Conservation (phyloP, 208 protist species). For the Leishmania tarentolae region DNA sequence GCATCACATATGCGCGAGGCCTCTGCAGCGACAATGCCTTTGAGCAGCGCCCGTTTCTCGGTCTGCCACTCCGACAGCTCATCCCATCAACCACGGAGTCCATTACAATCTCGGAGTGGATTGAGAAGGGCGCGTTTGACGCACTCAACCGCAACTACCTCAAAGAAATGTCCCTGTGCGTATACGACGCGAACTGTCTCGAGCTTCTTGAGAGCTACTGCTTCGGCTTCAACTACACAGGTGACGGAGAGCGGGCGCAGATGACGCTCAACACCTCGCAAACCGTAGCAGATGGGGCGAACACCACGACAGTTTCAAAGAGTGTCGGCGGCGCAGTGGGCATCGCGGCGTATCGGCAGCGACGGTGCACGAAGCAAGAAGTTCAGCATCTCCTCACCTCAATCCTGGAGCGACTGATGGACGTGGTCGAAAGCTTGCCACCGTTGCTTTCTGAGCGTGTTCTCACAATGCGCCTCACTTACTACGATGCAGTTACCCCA, state of each 20-base stretch:
- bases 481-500: constrained; percentile 75
- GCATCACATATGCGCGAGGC: constrained; percentile 76
- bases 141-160: constrained; percentile 80
- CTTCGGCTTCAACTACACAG: constrained; percentile 70
- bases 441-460: constrained; percentile 69
- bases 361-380: constrained; percentile 55
- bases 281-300: constrained; percentile 1
- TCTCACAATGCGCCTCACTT: constrained; percentile 77
- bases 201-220: constrained; percentile 80
- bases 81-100: constrained; percentile 58
- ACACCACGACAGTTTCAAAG: not conserved
- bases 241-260: constrained; percentile 45
- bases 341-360: constrained; percentile 3
- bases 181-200: constrained; percentile 60
- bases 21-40: constrained; percentile 77
- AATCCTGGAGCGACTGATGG: constrained; percentile 66
- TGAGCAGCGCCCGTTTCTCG: constrained; percentile 60
- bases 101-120: constrained; percentile 67
- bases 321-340: not conserved
- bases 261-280: constrained; percentile 54
- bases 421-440: constrained; percentile 66
- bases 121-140: constrained; percentile 82
- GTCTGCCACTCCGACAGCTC: constrained; percentile 63
- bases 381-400: constrained; percentile 50
- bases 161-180: constrained; percentile 75